Percentiles rank a stretch among this genome's conserved stretches.
Conservation (phyloP, 768 basidiomycete genomes). For the Xerocomellus intermedius region DNA sequence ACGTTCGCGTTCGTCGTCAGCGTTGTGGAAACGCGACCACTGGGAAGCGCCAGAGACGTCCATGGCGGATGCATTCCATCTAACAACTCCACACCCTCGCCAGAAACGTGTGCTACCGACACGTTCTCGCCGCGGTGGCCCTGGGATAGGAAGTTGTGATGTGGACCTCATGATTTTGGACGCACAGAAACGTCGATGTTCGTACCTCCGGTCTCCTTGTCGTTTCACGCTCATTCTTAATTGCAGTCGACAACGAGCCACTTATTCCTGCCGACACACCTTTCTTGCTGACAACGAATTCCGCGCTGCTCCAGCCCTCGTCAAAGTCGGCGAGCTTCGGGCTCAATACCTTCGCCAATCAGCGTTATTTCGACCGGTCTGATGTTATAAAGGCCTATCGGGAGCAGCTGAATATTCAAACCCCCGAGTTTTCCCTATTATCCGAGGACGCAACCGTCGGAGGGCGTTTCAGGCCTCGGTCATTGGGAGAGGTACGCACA, state of each 20-base stretch:
- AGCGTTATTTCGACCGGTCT: conserved; percentile 75
- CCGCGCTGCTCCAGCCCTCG: conserved; percentile 46
- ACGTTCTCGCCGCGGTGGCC: conserved; percentile 76
- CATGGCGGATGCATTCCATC: conserved; percentile 38
- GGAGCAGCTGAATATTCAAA: conserved; percentile 72
- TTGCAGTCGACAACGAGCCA: conserved; percentile 65
- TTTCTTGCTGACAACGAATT: conserved; percentile 76
- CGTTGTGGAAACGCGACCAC: conserved; percentile 7
- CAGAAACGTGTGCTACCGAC: conserved; percentile 82
- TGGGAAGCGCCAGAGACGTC: conserved; percentile 12
- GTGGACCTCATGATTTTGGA: conserved; percentile 83
- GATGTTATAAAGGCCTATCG: conserved; percentile 72
- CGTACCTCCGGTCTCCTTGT: conserved; percentile 30
- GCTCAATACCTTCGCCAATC: conserved; percentile 59
- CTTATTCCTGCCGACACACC: conserved; percentile 63
- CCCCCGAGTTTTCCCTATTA: conserved; percentile 61
- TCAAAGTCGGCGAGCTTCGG: conserved; percentile 35
- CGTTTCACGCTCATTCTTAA: conserved; percentile 19
- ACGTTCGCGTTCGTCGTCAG: conserved; percentile 6
- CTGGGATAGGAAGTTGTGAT: conserved; percentile 76
- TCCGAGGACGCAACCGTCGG: conserved; percentile 54
- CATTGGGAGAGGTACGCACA: conserved; percentile 64
- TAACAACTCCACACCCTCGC: conserved; percentile 39
- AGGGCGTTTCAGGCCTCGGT: conserved; percentile 68
- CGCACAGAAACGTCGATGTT: conserved; percentile 74